These are phyloP conservation scores for Bertia moriformis DNA, from an alignment of 2,329 filamentous ascomycete genomes.

Conservation along the genomic window DNA sequence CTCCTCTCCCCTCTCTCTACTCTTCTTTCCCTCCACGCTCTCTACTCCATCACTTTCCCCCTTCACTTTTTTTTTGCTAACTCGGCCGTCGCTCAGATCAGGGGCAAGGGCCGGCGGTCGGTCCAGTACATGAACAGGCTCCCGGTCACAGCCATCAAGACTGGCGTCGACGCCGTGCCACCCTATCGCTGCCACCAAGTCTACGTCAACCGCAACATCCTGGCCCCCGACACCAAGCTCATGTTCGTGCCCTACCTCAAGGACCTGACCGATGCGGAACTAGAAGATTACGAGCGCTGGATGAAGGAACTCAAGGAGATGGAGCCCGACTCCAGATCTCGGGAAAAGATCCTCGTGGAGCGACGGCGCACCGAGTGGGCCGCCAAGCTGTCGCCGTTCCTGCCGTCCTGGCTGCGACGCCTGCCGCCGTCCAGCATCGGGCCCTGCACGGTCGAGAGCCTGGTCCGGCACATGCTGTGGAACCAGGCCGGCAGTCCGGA, in stretches of 20 bases:
- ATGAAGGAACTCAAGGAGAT: constrained; percentile 40
- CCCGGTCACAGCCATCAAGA: constrained; percentile 28
- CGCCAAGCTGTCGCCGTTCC: constrained; percentile 29
- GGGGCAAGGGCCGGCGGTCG: constrained; percentile 17
- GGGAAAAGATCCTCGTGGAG: constrained; percentile 31
- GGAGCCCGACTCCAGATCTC: constrained; percentile 38
- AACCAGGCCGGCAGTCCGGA: constrained; percentile 36
- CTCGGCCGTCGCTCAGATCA: constrained; percentile 20
- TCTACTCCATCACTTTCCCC: too few relatives aligned
- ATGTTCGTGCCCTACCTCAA: constrained; percentile 44
- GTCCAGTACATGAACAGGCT: constrained; percentile 28
- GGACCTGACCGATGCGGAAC: constrained; percentile 40
- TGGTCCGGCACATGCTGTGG: constrained; percentile 36
- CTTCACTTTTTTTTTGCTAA: too few relatives aligned
- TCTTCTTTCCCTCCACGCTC: too few relatives aligned
- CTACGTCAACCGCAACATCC: constrained; percentile 41
- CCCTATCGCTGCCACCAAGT: constrained; percentile 44
- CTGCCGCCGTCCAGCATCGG: too few relatives aligned
- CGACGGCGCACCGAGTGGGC: constrained; percentile 35
- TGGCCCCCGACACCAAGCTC: constrained; percentile 43
- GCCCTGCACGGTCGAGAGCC: too few relatives aligned
- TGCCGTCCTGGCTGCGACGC: too few relatives aligned
- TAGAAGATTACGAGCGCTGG: constrained; percentile 38
- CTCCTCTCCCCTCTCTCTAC: too few relatives aligned
- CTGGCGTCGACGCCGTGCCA: constrained; percentile 36